A percentile compares a stretch with the other conserved stretches of the same genome.
These are phyloP conservation scores for Aureobasidium sp. DNA, from an alignment of 2,329 filamentous ascomycete species.

Conservation along the genomic window DNA sequence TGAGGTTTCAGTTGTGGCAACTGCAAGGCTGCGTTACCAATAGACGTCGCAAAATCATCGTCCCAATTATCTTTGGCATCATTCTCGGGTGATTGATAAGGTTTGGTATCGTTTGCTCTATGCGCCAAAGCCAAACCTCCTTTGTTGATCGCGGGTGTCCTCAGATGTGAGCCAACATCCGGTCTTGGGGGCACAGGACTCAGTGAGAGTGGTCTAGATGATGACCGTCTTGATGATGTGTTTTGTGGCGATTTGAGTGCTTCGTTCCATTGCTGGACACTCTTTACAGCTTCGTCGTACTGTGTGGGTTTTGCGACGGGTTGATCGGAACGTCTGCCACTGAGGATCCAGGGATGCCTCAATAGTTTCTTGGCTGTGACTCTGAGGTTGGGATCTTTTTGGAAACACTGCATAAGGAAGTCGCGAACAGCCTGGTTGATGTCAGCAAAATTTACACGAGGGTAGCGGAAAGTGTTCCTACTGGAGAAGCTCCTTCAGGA, in stretches of 20 bases:
- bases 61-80: conserved; percentile 94
- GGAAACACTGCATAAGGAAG: conserved; percentile 98
- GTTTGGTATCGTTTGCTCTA: conserved; percentile 42
- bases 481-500: conserved; percentile 87
- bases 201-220: conserved; percentile 36
- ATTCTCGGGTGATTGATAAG: conserved; percentile 45
- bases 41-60: conserved; percentile 69
- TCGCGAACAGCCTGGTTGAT: conserved; percentile 68
- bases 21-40: conserved; percentile 75
- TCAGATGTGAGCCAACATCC: conserved; percentile 62
- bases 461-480: conserved; percentile 30
- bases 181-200: conserved; percentile 34
- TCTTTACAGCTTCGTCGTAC: conserved; percentile 89
- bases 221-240: conserved; percentile 36
- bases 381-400: conserved; percentile 93
- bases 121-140: conserved; percentile 28
- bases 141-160: conserved; percentile 19
- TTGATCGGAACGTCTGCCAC: conserved; percentile 74
- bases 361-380: conserved; percentile 90
- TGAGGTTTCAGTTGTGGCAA: conserved; percentile 83
- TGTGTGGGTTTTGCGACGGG: conserved; percentile 80
- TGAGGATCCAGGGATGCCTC: conserved; percentile 92
- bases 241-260: conserved; percentile 26
- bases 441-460: background rate
- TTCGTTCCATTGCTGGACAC: conserved; percentile 98